phyloP scores from a whole-genome alignment of 2,329 filamentous ascomycete species.

The Ophiognomonia clavigignenti-juglandacearum region DNA sequence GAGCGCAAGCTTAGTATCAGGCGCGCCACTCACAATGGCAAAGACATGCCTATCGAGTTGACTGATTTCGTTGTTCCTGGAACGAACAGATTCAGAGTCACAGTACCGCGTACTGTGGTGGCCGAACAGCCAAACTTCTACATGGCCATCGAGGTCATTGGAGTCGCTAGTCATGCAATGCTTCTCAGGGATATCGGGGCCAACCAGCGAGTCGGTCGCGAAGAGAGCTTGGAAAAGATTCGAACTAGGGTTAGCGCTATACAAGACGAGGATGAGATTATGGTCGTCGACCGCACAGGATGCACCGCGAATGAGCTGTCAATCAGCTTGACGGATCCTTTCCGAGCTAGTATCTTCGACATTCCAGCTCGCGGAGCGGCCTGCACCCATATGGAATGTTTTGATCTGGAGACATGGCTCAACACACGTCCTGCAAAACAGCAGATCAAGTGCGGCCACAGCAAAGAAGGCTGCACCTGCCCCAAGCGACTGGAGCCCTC shows the following conservation, averaged over 20 bases:
- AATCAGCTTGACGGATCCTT: constrained; percentile 64
- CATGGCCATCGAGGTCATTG: constrained; percentile 66
- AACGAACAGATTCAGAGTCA: constrained; percentile 57
- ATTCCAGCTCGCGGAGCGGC: constrained; percentile 64
- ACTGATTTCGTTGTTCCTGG: constrained; percentile 56
- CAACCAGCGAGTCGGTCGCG: constrained; percentile 34
- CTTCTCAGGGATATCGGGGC: constrained; percentile 35
- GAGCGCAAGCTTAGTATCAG: constrained; percentile 49
- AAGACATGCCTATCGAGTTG: constrained; percentile 72
- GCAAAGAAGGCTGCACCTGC: constrained; percentile 32
- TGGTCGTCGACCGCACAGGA: constrained; percentile 44
- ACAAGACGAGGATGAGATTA: constrained; percentile 58
- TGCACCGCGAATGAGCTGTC: constrained; percentile 37
- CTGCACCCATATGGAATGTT: constrained; percentile 82
- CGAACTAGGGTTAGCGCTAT: constrained; percentile 36
- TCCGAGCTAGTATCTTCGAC: constrained; percentile 59
- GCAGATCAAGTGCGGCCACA: constrained; percentile 30
- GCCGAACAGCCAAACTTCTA: constrained; percentile 39
- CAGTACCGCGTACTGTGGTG: constrained; percentile 22
- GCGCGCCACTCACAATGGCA: constrained; percentile 67
- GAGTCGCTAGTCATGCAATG: constrained; percentile 43
- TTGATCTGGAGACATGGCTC: constrained; percentile 82
- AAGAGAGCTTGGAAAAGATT: constrained; percentile 53
- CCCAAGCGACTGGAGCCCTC: constrained; percentile 39
- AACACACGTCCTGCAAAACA: constrained; percentile 52